Conservation (phyloP, 2,329 filamentous ascomycete genomes). For the Sporothrix brunneoviolacea region DNA sequence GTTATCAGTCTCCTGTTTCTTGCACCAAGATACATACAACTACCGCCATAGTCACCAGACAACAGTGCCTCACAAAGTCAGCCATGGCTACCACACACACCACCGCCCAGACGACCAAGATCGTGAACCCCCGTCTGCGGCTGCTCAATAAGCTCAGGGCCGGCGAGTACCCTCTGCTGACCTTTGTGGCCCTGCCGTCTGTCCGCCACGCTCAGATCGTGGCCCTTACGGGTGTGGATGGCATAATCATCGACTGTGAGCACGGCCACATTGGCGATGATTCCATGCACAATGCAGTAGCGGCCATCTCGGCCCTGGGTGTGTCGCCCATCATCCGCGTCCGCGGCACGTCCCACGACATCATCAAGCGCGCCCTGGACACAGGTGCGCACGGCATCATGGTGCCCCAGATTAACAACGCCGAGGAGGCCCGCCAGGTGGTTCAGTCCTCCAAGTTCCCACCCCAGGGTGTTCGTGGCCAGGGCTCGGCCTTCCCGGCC, state of each 20-base stretch:
- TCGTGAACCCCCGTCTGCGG: slow-evolving; percentile 10
- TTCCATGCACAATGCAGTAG: slow-evolving; percentile 48
- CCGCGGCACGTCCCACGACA: slow-evolving; percentile 33
- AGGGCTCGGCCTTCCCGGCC: slow-evolving; percentile 43
- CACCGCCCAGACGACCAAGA: slow-evolving; percentile 21
- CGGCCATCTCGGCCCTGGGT: slow-evolving; percentile 42
- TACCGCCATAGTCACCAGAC: too few relatives aligned
- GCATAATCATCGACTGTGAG: slow-evolving; percentile 46
- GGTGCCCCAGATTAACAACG: slow-evolving; percentile 40
- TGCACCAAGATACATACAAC: too few relatives aligned
- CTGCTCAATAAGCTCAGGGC: slow-evolving; percentile 27
- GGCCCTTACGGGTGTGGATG: slow-evolving; percentile 41
- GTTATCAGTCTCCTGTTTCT: too few relatives aligned
- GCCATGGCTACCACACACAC: neutral
- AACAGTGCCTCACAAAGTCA: too few relatives aligned
- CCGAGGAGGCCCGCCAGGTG: slow-evolving; percentile 38
- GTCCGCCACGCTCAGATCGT: slow-evolving; percentile 43
- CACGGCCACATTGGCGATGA: slow-evolving; percentile 47
- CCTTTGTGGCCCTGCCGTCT: slow-evolving; percentile 42
- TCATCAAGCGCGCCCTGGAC: slow-evolving; percentile 46
- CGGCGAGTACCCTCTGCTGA: slow-evolving; percentile 34
- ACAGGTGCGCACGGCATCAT: slow-evolving; percentile 45
- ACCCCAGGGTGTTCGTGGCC: slow-evolving; percentile 41
- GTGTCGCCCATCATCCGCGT: slow-evolving; percentile 37
- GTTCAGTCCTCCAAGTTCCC: slow-evolving; percentile 46